Evolutionary conservation across 306 rosid genomes (phyloP), one percentile per base, ranked within the genome.

Genomic region (Castanospermum australe): DNA sequence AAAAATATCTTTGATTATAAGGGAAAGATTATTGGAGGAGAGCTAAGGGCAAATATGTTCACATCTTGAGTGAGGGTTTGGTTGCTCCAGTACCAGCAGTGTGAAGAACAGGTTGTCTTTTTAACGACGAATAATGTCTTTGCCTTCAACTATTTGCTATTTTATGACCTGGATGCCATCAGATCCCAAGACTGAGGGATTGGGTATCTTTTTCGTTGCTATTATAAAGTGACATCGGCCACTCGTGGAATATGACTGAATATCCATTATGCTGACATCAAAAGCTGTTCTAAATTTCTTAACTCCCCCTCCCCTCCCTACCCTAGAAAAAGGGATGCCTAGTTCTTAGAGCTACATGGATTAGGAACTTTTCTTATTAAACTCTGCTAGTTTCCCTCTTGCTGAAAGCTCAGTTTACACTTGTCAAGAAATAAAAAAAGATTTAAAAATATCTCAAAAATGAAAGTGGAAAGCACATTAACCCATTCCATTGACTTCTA

Each of bases 121-220:
- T 33, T 20, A 33, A 17, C 12, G 21, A 21, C 78, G 12, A 67
- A 68, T 38, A 36, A 20, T 25, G 48, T 10, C 25, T 47, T 35
- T 42, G 21, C n/a, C 54, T 52, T 20, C n/a, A 35, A 35, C 65
- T 39, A 48, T 79, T 79, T 64, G 35, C 25, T 24, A 78, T 33
- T 74, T 62, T 14, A 57, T 38, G 51, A 59, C 28, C 28, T 41
- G 55, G 51, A 67, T 73, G 79, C 24, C 63, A 63, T 76, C 69
- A 80, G 65, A 20, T 76, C 45, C 73, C 61, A 76, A 55, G 39
- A 78, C 62, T 24, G 20, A 42, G 3, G 44, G 63, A 79, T 51
- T 71, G 24, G 59, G 24, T 32, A 33, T 30, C 69, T 15, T 25
- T 67, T 60, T 76, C 30, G 39, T 64, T 56, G 61, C 33, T 47